Conservation (phyloP, 176 grass and related monocot species). For the Canna indica region DNA sequence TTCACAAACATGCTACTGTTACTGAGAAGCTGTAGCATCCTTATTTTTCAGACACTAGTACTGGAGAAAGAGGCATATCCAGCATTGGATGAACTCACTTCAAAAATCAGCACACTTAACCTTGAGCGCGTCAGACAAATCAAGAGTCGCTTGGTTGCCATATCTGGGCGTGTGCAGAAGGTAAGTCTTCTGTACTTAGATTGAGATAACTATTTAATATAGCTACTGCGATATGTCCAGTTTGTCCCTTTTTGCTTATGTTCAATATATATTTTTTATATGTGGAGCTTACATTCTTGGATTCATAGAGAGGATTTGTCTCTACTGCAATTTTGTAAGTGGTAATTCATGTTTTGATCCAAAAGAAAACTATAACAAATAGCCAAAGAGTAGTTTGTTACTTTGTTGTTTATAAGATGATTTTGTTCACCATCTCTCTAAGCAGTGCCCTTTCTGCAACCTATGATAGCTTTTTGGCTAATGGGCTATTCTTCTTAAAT, state of each 20-base stretch:
- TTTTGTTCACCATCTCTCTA: background rate
- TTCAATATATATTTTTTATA: background rate
- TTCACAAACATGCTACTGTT: background rate
- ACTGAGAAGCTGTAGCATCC: background rate
- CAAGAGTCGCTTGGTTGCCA: slow-evolving; percentile 81
- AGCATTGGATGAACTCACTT: slow-evolving; percentile 89
- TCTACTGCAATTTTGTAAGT: background rate
- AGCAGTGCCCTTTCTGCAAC: background rate
- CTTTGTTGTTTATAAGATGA: background rate
- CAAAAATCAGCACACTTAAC: slow-evolving; percentile 92
- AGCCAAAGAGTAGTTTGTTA: background rate
- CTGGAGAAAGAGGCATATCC: slow-evolving; percentile 97
- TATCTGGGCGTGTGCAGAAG: slow-evolving; percentile 93
- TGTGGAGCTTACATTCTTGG: background rate
- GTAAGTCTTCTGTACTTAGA: slow-evolving; percentile 18
- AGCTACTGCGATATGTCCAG: background rate
- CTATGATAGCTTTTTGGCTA: background rate
- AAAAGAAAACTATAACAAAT: background rate
- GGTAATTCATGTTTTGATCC: background rate
- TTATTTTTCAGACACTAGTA: slow-evolving; percentile 46
- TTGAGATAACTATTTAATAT: background rate
- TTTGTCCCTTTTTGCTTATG: background rate
- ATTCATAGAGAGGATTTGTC: background rate
- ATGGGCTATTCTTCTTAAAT: background rate
- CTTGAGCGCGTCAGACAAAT: slow-evolving; percentile 94